Conservation (phyloP, 306 rosid genomes). For the Vicia sativa region DNA sequence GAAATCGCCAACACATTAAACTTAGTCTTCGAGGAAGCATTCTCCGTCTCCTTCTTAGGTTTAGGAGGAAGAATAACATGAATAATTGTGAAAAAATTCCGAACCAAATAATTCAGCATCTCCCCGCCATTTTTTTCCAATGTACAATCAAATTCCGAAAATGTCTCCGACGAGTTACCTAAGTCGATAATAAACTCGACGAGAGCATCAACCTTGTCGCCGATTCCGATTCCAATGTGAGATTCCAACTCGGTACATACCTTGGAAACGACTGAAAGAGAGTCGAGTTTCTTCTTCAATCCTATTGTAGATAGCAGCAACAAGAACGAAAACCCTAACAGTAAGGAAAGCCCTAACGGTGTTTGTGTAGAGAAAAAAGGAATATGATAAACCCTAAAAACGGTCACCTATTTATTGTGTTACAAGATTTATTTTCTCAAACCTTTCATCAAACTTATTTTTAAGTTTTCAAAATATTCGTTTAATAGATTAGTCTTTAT, state of each 20-base stretch:
- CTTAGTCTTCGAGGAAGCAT: conserved; percentile 39
- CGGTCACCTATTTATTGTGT: too few relatives aligned
- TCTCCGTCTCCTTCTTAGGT: conserved; percentile 51
- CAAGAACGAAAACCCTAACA: too few relatives aligned
- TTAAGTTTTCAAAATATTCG: too few relatives aligned
- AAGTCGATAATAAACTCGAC: conserved; percentile 82
- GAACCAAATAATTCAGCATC: conserved; percentile 76
- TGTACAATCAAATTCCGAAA: conserved; percentile 59
- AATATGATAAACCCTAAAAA: too few relatives aligned
- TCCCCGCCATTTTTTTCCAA: conserved; percentile 73
- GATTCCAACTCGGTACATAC: conserved; percentile 79
- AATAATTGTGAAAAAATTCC: conserved; percentile 57
- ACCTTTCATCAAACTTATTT: too few relatives aligned
- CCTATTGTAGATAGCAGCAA: too few relatives aligned
- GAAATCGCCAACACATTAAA: conserved; percentile 63
- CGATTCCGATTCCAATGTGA: conserved; percentile 71
- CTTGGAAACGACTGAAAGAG: conserved; percentile 77
- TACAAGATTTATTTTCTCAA: too few relatives aligned
- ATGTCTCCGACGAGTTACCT: conserved; percentile 61
- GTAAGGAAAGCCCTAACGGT: too few relatives aligned
- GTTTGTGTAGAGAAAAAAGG: too few relatives aligned
- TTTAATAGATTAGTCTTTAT: too few relatives aligned
- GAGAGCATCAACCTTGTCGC: conserved; percentile 70
- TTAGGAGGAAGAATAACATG: conserved; percentile 79
- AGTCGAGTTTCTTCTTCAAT: conserved; percentile 69